These are phyloP conservation scores for Eucalyptus curtisii DNA, from an alignment of 345 rosid species.

Conservation along the genomic window DNA sequence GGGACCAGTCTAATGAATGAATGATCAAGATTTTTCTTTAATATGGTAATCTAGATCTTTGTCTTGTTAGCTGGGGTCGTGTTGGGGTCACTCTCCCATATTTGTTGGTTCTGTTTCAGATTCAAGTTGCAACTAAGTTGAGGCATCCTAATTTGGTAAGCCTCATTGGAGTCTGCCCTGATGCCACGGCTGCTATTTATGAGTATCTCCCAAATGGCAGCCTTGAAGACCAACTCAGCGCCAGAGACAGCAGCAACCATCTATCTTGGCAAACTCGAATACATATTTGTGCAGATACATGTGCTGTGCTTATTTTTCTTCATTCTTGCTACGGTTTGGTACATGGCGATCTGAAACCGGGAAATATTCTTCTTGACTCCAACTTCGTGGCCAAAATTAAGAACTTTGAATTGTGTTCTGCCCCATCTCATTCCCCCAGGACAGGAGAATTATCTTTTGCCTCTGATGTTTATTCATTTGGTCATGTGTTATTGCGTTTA, in stretches of 20 bases:
- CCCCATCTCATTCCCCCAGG: not conserved
- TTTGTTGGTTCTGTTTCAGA: slow-evolving; percentile 19
- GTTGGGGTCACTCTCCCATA: not conserved
- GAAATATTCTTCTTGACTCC: slow-evolving; percentile 68
- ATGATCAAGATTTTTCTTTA: not conserved
- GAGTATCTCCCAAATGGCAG: slow-evolving; percentile 84
- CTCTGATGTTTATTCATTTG: slow-evolving; percentile 88
- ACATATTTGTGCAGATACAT: slow-evolving; percentile 59
- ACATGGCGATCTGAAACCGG: slow-evolving; percentile 68
- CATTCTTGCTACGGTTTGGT: slow-evolving; percentile 66
- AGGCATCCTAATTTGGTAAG: slow-evolving; percentile 89
- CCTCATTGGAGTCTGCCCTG: slow-evolving; percentile 84
- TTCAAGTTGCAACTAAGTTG: slow-evolving; percentile 57
- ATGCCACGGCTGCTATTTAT: slow-evolving; percentile 62
- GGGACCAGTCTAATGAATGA: not conserved
- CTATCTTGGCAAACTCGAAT: slow-evolving; percentile 81
- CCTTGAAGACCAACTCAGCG: slow-evolving; percentile 75
- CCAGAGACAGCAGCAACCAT: slow-evolving; percentile 53
- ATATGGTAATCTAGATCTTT: not conserved
- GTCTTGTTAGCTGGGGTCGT: not conserved
- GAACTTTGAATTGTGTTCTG: slow-evolving; percentile 48
- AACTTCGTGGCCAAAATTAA: slow-evolving; percentile 70
- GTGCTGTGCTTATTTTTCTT: slow-evolving; percentile 72
- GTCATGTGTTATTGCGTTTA: slow-evolving; percentile 52
- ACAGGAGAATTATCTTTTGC: slow-evolving; percentile 56